Evolutionary conservation across 2,329 filamentous ascomycete species (phyloP), one percentile per base, ranked within the genome.

Genomic region (Aspergillus felis): DNA sequence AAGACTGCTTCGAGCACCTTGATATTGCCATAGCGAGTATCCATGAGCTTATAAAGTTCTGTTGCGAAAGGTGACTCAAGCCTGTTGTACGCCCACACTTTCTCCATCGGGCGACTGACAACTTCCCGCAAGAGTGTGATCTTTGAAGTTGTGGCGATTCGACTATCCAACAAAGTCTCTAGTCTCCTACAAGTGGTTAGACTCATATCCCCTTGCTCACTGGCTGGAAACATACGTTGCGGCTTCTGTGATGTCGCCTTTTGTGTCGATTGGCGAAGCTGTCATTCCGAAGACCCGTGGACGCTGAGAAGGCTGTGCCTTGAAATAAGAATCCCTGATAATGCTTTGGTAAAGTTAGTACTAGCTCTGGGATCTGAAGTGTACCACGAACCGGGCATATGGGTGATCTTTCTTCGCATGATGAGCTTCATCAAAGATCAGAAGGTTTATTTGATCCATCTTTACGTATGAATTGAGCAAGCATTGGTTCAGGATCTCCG

Each of bases 231-330:
- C 70, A 61, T 74, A 81, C 58, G 78, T 77, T 0, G 90, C 89
- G 41, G 90, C 90, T 58, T 84, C 79, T 17, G 81, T 79, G 28
- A 96, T 82, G 62, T 96, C 87, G 0, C 84, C 83, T 67, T 90
- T 89, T 0, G 90, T 86, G 75, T 97, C 92, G 2, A 97, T 88
- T 0, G 94, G 94, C 0, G 94, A 97, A 7, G 94, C 94, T 1
- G 94, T 99, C 93, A 97, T 97, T 27, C 93, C 93, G 63, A 99
- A 89, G 22, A 99, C 87, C 41, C 87, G 88, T 3, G 94, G 94
- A 4, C 86, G 81, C 50, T 75, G 76, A 0, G 69, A 65, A 0
- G 71, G 61, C 0, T 79, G 75, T 29, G 81, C 77, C 2, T 81
- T 74, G 1, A 85, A 62, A 68, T 97, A 97, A 64, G 90, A 92